Evolutionary conservation across 2,329 filamentous ascomycete species (phyloP).

Genomic region (Metarhizium robertsii): DNA sequence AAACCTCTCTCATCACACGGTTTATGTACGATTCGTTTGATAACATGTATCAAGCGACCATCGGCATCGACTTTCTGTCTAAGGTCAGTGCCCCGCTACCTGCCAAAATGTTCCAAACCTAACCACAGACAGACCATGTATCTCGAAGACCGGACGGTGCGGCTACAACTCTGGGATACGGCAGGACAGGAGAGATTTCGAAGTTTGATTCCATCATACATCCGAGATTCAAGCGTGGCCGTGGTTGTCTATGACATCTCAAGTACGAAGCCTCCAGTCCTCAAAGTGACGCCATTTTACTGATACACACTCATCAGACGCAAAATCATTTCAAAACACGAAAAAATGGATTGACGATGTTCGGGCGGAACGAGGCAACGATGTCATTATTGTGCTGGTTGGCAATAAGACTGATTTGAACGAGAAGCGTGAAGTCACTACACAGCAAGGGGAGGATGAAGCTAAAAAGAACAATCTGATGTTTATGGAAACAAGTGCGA

Average conservation of each 20-base stretch:
- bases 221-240: constrained; percentile 93
- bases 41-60: constrained; percentile 98
- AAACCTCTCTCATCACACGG: constrained; percentile 95
- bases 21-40: constrained; percentile 99
- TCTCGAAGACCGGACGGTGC: constrained; percentile 94
- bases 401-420: constrained; percentile 99
- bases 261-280: constrained; percentile 37
- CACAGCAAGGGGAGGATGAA: constrained; percentile 92
- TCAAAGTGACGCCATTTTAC: constrained; percentile 5
- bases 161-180: constrained; percentile 96
- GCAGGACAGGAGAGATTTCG: constrained; percentile 96
- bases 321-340: constrained; percentile 96
- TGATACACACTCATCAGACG: constrained; percentile 40
- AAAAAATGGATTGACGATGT: constrained; percentile 99
- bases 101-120: background rate
- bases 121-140: constrained; percentile 70
- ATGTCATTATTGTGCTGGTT: constrained; percentile 97
- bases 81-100: constrained; percentile 54
- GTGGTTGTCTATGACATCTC: constrained; percentile 99
- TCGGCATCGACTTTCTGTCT: constrained; percentile 97
- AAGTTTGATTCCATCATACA: constrained; percentile 95
- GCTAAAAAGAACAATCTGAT: constrained; percentile 96
- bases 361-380: constrained; percentile 88
- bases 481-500: constrained; percentile 98
- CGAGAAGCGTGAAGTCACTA: constrained; percentile 96